Conservation (phyloP, 2,329 filamentous ascomycete species). For the Arthrobotrys megalospora region DNA sequence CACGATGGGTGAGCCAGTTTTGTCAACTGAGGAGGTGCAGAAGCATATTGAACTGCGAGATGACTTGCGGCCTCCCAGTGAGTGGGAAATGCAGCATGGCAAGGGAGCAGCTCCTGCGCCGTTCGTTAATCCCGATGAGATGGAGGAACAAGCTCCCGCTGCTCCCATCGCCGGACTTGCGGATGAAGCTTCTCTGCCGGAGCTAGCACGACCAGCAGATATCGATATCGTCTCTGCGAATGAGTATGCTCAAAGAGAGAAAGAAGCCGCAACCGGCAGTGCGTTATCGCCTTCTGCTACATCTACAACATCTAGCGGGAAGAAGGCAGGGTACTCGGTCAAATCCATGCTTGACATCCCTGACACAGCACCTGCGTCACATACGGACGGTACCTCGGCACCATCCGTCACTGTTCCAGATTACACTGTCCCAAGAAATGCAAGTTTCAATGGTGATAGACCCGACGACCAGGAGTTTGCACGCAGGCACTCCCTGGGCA, state of each 20-base stretch:
- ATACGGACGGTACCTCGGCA: conserved; percentile 4
- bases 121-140: conserved; percentile 40
- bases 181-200: conserved; percentile 7
- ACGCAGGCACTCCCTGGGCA: conserved; percentile 33
- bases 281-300: conserved; percentile 22
- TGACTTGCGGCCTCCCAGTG: conserved; percentile 38
- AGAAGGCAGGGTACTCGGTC: conserved; percentile 36
- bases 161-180: conserved; percentile 26
- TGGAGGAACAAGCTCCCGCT: conserved; percentile 26
- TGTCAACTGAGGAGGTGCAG: conserved; percentile 41
- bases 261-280: conserved; percentile 2
- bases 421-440: conserved; percentile 13
- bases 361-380: conserved; percentile 15
- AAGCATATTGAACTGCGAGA: conserved; percentile 17
- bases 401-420: conserved; percentile 6
- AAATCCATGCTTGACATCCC: conserved; percentile 51
- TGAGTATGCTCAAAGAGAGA: conserved; percentile 33
- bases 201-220: conserved; percentile 16
- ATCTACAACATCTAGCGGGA: conserved; percentile 37
- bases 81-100: conserved; percentile 48
- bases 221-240: conserved; percentile 42
- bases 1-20: conserved; percentile 26
- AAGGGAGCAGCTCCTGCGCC: conserved; percentile 49
- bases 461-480: conserved; percentile 38
- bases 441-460: conserved; percentile 25